Percentiles rank a stretch among this genome's conserved stretches.
phyloP scores from a whole-genome alignment of 176 grass and related monocot genomes.

The Elymus sibiricus region DNA sequence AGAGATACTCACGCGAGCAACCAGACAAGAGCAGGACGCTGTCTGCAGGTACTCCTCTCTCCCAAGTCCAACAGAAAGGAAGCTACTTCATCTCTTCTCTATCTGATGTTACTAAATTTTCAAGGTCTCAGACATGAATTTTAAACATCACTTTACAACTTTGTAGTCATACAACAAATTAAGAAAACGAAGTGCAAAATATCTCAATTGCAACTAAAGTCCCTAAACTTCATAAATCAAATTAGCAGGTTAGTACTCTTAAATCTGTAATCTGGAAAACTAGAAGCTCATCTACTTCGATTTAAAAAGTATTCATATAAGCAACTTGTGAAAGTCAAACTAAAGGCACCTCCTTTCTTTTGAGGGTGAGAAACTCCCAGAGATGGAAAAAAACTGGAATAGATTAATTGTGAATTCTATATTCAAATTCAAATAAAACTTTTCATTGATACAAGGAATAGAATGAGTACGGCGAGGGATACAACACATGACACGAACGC shows the following conservation, averaged over 20 bases:
- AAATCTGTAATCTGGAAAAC: neutral
- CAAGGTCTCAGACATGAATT: neutral
- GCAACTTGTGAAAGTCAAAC: neutral
- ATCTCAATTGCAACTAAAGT: neutral
- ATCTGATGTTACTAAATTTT: neutral
- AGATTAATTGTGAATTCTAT: neutral
- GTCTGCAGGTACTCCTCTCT: too few species aligned
- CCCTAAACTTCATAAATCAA: neutral
- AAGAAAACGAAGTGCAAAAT: neutral
- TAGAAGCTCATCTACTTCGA: neutral
- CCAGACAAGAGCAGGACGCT: too few species aligned
- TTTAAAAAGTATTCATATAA: neutral
- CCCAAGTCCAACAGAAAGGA: neutral
- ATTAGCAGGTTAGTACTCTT: neutral
- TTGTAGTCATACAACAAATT: slow-evolving; percentile 2
- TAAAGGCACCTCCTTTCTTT: neutral
- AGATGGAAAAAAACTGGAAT: neutral
- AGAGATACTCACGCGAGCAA: too few species aligned
- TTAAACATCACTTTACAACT: neutral
- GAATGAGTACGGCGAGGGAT: too few species aligned
- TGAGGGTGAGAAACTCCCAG: neutral
- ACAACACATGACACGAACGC: too few species aligned
- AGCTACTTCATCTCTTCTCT: neutral
- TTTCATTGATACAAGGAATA: too few species aligned
- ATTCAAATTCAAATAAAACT: neutral